These are phyloP conservation scores for Kwoniella heveanensis DNA, from an alignment of 768 basidiomycete genomes.

Conservation along the genomic window DNA sequence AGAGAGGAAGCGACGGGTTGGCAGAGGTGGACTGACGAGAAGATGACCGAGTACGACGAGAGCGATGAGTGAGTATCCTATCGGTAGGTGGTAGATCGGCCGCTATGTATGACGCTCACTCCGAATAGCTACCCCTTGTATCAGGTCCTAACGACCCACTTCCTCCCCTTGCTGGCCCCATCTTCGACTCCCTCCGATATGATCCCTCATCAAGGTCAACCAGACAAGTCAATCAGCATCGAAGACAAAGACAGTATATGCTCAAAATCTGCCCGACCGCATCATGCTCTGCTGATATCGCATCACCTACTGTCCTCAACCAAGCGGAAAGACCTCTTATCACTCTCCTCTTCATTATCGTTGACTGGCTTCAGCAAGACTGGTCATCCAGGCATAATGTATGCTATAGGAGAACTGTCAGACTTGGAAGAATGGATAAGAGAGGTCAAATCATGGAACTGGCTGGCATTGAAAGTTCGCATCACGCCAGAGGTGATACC, in stretches of 20 bases:
- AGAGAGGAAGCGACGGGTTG: conserved; percentile 50
- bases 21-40: conserved; percentile 38
- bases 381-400: conserved; percentile 75
- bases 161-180: conserved; percentile 61
- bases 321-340: conserved; percentile 66
- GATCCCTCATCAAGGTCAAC: too few species aligned
- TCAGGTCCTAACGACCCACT: conserved; percentile 64
- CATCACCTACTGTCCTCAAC: conserved; percentile 62
- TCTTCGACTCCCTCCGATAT: conserved; percentile 3
- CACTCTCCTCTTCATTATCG: conserved; percentile 62
- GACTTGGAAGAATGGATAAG: conserved; percentile 67
- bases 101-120: too few species aligned
- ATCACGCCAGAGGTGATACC: conserved; percentile 53
- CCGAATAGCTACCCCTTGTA: conserved; percentile 64
- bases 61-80: conserved; percentile 45
- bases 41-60: conserved; percentile 42
- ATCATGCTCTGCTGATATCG: conserved; percentile 70
- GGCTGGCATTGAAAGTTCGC: conserved; percentile 69
- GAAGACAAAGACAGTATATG: not conserved
- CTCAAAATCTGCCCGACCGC: conserved; percentile 33
- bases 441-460: conserved; percentile 74
- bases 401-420: conserved; percentile 64
- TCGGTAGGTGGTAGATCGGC: conserved; percentile 46
- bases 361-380: conserved; percentile 72
- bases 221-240: too few species aligned